Base-by-base conservation (phyloP, 2,329 filamentous ascomycete species). In the Aureobasidium sp. region DNA sequence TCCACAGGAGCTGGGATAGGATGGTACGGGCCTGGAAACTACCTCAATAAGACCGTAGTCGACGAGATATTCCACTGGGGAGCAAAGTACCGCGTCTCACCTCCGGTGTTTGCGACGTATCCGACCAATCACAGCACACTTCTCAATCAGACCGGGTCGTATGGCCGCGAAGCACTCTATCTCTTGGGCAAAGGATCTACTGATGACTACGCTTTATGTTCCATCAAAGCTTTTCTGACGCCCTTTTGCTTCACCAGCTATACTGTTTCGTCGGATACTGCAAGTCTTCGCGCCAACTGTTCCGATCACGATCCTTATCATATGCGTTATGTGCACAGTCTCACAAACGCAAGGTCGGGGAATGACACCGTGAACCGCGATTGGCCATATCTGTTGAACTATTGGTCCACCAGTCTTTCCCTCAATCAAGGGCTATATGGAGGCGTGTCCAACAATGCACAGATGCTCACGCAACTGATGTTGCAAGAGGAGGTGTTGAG, bases 41-140 rank as follows among this genome's bases (percentile, higher is more conserved):
- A 39, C 5, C 36, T 39, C 14, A 39, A 57, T 22, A 63, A 44
- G 22, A 67, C 55, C 62, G 66, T 41, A 5, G 83, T 90, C 0
- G 88, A 92, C 67, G 81, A 88, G 2, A 75, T 91, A 1, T 93
- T 93, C 67, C 11, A 47, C 14, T 47, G 44, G 44, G 44, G 44
- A 27, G 11, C 22, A 11, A 15, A 15, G 5, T 69, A 67, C 34
- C 65, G 68, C 8, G 63, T 22, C 15, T 39, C 36, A 15, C 36
- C 36, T 6, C 36, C 36, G 12, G 36, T 39, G 12, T 39, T 39
- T 15, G 12, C 36, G 5, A 39, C 12, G 3, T 15, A 15, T 15
- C 36, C 36, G 3, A 3, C 12, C 12, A 6, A 15, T 15, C 12
- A 39, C 14, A 39, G 12, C 5, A 39, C 36, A 3, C 12, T 39